phyloP scores from a whole-genome alignment of 2,329 filamentous ascomycete genomes.

The Penicillium hordei region DNA sequence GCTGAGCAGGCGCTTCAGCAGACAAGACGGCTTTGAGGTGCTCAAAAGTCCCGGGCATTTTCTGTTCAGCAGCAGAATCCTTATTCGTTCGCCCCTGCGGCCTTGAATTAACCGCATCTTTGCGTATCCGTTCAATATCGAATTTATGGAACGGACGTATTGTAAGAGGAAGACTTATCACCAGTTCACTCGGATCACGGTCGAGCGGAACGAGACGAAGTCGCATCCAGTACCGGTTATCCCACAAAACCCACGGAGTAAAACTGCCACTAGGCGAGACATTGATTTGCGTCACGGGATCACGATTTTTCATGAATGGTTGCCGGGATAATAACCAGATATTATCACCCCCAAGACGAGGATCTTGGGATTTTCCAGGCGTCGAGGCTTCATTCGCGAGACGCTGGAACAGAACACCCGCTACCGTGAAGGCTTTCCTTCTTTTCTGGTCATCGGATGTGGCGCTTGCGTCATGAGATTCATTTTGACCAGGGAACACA shows the following conservation, averaged over 20 bases:
- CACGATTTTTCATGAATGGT: constrained; percentile 34
- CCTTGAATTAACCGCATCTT: constrained; percentile 6
- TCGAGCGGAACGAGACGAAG: constrained; percentile 35
- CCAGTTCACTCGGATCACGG: not conserved
- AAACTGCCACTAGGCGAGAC: constrained; percentile 12
- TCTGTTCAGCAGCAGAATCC: not conserved
- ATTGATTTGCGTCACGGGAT: constrained; percentile 23
- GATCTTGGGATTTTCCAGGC: not conserved
- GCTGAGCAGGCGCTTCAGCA: constrained; percentile 34
- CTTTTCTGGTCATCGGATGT: constrained; percentile 13
- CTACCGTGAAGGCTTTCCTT: constrained; percentile 49
- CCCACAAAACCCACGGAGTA: constrained; percentile 45
- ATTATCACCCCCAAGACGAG: constrained; percentile 16
- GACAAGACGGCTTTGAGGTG: constrained; percentile 23
- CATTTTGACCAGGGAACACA: constrained; percentile 40
- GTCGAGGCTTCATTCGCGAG: constrained; percentile 19
- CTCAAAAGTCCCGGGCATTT: constrained; percentile 3
- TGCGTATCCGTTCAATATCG: constrained; percentile 31
- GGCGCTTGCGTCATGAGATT: not conserved
- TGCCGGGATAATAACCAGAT: constrained; percentile 42
- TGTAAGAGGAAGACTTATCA: constrained; percentile 26
- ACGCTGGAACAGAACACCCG: constrained; percentile 51
- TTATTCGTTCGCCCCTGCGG: not conserved
- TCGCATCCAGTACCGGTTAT: constrained; percentile 58
- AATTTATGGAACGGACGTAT: constrained; percentile 42